A percentile compares a stretch with the other conserved stretches of the same genome.
Evolutionary conservation across 2,329 filamentous ascomycete species (phyloP).

Genomic region (Scytalidium lignicola): DNA sequence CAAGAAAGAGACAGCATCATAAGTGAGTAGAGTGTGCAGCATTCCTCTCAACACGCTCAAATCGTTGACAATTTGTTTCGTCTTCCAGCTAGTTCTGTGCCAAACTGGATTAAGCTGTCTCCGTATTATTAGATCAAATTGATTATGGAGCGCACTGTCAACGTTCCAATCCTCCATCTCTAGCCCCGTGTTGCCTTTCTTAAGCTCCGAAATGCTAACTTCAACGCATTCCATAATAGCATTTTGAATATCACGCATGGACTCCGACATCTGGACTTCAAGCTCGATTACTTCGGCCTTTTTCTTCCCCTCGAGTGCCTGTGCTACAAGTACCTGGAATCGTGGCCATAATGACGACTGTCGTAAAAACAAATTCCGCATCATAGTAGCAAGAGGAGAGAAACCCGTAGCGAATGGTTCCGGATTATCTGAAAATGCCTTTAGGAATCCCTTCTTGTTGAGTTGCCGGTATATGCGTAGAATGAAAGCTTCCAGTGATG

Average conservation of each 20-base stretch:
- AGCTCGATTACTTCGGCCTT: conserved; percentile 97
- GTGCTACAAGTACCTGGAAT: conserved; percentile 86
- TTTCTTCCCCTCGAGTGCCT: conserved; percentile 82
- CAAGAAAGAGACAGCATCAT: conserved; percentile 87
- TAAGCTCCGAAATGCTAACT: conserved; percentile 87
- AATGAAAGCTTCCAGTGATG: conserved; percentile 91
- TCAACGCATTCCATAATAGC: conserved; percentile 96
- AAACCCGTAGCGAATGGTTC: conserved; percentile 88
- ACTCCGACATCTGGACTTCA: conserved; percentile 91
- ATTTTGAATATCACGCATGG: conserved; percentile 89
- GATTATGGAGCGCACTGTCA: conserved; percentile 85
- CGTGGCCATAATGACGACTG: conserved; percentile 89
- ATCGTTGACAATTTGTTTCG: conserved; percentile 89
- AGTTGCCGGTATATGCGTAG: conserved; percentile 88
- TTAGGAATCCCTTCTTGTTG: conserved; percentile 90
- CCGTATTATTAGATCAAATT: conserved; percentile 84
- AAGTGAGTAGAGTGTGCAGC: conserved; percentile 74
- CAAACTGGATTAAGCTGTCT: conserved; percentile 93
- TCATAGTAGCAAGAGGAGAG: conserved; percentile 80
- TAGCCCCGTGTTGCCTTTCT: conserved; percentile 81
- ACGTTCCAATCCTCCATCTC: conserved; percentile 98
- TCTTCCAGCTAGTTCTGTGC: conserved; percentile 94
- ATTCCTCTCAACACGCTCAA: conserved; percentile 77
- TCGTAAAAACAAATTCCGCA: conserved; percentile 85
- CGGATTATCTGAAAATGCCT: conserved; percentile 91